Conservation (phyloP, 108 stramenopile genomes). For the Aurantiochytrium sp. region DNA sequence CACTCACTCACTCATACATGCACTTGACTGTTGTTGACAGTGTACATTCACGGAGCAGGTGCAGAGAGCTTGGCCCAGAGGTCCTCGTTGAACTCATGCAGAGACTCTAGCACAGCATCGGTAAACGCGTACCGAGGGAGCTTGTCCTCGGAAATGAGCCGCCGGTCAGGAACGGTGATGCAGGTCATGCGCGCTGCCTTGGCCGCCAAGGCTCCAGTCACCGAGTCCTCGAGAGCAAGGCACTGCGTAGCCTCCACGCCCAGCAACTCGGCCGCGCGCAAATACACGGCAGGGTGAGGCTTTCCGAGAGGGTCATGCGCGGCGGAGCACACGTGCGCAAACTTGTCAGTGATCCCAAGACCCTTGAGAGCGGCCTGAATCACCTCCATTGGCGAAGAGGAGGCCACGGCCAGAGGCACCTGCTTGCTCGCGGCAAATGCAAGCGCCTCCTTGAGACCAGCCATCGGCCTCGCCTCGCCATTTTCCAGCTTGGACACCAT, state of each 20-base stretch:
- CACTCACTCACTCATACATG: too few species aligned
- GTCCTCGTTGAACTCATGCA: slow-evolving; percentile 3
- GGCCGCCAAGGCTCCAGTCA: not conserved
- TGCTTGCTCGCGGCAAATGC: not conserved
- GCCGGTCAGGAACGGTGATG: not conserved
- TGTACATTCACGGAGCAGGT: too few species aligned
- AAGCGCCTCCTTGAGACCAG: not conserved
- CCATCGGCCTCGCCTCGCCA: not conserved
- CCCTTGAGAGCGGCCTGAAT: not conserved
- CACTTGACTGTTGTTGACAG: too few species aligned
- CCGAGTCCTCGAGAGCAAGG: not conserved
- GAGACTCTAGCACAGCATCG: slow-evolving; percentile 26
- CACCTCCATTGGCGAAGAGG: not conserved
- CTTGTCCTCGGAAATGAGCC: not conserved
- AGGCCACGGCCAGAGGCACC: not conserved
- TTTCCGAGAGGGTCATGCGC: not conserved
- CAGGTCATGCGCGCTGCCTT: slow-evolving; percentile 12
- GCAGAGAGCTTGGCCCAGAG: not conserved
- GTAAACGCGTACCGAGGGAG: not conserved
- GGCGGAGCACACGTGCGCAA: not conserved
- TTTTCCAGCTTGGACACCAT: not conserved
- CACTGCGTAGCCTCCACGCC: not conserved
- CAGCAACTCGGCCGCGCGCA: not conserved
- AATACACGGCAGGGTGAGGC: not conserved
- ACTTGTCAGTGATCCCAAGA: not conserved